Base-by-base conservation (phyloP, 2,329 filamentous ascomycete species). In the Akanthomyces muscarius region DNA sequence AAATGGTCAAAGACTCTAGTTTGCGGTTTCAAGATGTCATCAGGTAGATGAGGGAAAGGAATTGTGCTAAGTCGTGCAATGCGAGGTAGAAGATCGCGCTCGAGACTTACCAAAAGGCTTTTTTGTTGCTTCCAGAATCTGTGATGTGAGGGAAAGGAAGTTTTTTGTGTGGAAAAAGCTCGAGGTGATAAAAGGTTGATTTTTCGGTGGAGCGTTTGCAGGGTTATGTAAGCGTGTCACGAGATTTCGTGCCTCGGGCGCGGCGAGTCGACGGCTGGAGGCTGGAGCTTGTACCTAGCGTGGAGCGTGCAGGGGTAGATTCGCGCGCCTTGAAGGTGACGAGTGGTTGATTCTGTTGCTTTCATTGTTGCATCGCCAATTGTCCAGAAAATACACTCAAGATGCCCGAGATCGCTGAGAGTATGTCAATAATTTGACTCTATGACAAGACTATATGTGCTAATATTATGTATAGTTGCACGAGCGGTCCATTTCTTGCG, bases 1-100 rank as follows among this genome's bases (percentile, higher is more conserved):
- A 75, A 76, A 81, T 44, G 89, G 87, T 96, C 91, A 95, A 95
- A 96, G 91, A 96, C 91, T 96, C 91, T 96, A 96, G 90, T 93
- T 93, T 88, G 88, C 85, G 89, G 89, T 92, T 88, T 84, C 83
- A 80, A 81, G 76, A 79, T 92, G 87, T 93, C 91, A 94, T 94
- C 91, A 92, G 75, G 78, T 77, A 66, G 65, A 68, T 69, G 64
- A 55, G 28, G 53, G 33, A 54, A 41, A 67, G 66, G 53, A 59
- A 53, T 56, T 42, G 52, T 42, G 63, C 65, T 57, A 30, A 50
- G 51, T 48, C 30, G 55, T 23, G 47, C 25, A 62, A 63, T 67
- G 33, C 30, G n/a, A 42, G 21, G 51, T 13, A 33, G 21, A 47
- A 23, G 28, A 8, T 25, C 13, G 33, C 68, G 36, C 2, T 36